phyloP scores from a whole-genome alignment of 2,329 filamentous ascomycete species.

The Apiospora malaysiana region DNA sequence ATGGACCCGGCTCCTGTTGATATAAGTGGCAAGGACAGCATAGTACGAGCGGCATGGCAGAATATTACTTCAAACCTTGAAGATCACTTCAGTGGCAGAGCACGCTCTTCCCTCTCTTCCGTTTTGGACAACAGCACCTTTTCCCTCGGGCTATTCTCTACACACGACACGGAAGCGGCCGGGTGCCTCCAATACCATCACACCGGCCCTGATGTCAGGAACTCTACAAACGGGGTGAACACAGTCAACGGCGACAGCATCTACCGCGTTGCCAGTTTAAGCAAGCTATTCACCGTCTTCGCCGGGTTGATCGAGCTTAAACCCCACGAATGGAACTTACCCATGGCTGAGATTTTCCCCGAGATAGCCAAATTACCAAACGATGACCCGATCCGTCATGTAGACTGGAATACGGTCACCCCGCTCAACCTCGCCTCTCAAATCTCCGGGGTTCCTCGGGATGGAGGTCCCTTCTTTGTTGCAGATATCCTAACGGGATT shows the following conservation, averaged over 20 bases:
- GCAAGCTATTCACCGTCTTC: conserved; percentile 47
- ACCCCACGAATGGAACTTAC: conserved; percentile 41
- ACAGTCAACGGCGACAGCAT: conserved; percentile 48
- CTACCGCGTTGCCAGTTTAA: conserved; percentile 48
- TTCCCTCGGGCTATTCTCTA: conserved; percentile 46
- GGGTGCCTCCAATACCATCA: conserved; percentile 43
- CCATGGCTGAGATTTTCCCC: conserved; percentile 39
- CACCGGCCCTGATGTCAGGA: conserved; percentile 40
- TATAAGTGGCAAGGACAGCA: conserved; percentile 40
- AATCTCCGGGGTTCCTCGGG: conserved; percentile 37
- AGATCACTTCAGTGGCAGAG: conserved; percentile 28
- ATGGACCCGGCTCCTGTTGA: conserved; percentile 43
- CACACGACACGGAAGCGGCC: conserved; percentile 40
- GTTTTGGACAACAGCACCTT: conserved; percentile 43
- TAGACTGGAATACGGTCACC: conserved; percentile 42
- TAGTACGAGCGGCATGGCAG: conserved; percentile 40
- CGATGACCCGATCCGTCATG: conserved; percentile 31
- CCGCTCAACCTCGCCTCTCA: conserved; percentile 41
- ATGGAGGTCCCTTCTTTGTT: conserved; percentile 31
- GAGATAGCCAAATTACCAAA: conserved; percentile 32
- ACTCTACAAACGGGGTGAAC: conserved; percentile 38
- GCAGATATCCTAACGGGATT: too few relatives aligned
- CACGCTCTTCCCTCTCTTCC: conserved; percentile 1
- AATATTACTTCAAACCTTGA: conserved; percentile 38
- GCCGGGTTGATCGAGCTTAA: conserved; percentile 43